Conservation (phyloP, 345 rosid genomes). For the Pistacia atlantica region DNA sequence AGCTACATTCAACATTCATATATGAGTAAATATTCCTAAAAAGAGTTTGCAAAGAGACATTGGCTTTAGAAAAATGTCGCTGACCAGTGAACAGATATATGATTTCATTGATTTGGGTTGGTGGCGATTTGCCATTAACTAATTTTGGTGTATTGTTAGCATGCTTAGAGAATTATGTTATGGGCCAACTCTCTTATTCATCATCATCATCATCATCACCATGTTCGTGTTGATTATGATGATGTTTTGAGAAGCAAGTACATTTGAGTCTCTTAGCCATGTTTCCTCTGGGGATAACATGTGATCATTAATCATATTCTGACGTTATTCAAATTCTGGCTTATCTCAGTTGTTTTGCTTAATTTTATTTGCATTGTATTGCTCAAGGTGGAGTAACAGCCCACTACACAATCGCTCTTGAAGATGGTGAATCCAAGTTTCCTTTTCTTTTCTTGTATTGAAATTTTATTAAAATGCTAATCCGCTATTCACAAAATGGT, state of each 20-base stretch:
- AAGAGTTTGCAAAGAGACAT: constrained; percentile 20
- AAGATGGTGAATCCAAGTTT: no score
- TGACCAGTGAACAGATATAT: constrained; percentile 20
- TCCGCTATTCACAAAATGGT: no score
- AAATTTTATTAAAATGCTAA: no score
- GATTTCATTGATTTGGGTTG: constrained; percentile 19
- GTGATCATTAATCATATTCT: constrained; percentile 27
- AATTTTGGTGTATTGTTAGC: constrained; percentile 4
- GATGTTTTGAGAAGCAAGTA: constrained; percentile 38
- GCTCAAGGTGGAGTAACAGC: background rate
- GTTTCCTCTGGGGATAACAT: constrained; percentile 28
- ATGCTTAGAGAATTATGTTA: constrained; percentile 31
- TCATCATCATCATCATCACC: background rate
- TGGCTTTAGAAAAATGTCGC: constrained; percentile 25
- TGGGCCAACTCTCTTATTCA: constrained; percentile 24
- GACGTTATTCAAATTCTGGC: constrained; percentile 4
- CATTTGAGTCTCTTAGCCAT: constrained; percentile 19
- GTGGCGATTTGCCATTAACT: background rate
- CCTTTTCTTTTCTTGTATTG: no score
- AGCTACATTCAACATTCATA: background rate
- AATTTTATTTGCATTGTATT: background rate
- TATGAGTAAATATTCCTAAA: constrained; percentile 16
- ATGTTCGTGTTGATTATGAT: constrained; percentile 24
- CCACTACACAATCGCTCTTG: background rate
- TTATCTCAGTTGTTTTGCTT: background rate